phyloP scores from a whole-genome alignment of 2,329 filamentous ascomycete species.

The Pseudogymnoascus sp. region DNA sequence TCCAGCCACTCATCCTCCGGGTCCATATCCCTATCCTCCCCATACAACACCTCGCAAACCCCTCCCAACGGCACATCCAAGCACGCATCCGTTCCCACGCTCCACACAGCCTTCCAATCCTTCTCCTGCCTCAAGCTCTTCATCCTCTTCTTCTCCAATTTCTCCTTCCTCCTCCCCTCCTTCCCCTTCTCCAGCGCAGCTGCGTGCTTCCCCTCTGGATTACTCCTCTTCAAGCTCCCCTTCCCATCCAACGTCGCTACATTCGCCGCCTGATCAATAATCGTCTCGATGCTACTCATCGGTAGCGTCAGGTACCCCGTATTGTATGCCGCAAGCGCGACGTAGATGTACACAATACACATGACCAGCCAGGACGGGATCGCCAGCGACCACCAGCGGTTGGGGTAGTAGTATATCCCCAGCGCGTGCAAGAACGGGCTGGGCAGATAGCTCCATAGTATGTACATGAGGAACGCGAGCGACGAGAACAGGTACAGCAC shows the following conservation, averaged over 20 bases:
- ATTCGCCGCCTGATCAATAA: slow-evolving; percentile 84
- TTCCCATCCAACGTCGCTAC: slow-evolving; percentile 72
- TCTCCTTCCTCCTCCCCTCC: slow-evolving; percentile 30
- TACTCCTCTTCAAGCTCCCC: slow-evolving; percentile 41
- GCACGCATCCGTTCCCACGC: slow-evolving; percentile 86
- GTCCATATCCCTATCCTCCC: slow-evolving; percentile 39
- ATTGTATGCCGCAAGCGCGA: slow-evolving; percentile 86
- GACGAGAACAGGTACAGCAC: slow-evolving; percentile 88
- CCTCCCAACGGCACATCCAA: slow-evolving; percentile 94
- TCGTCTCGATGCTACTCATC: slow-evolving; percentile 70
- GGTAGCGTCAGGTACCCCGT: slow-evolving; percentile 78
- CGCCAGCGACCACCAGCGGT: slow-evolving; percentile 95
- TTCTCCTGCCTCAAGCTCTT: slow-evolving; percentile 29
- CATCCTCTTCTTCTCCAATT: slow-evolving; percentile 28
- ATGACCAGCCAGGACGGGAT: slow-evolving; percentile 87
- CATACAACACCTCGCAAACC: slow-evolving; percentile 91
- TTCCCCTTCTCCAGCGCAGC: slow-evolving; percentile 29
- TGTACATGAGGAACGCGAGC: slow-evolving; percentile 64
- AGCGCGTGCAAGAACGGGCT: slow-evolving; percentile 85
- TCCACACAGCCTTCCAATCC: slow-evolving; percentile 81
- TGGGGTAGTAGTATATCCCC: slow-evolving; percentile 93
- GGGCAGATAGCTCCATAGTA: slow-evolving; percentile 75
- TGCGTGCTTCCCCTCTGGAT: slow-evolving; percentile 25
- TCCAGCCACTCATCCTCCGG: slow-evolving; percentile 10
- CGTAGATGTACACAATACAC: slow-evolving; percentile 82